phyloP scores from a whole-genome alignment of 1,284 basidiomycete species.

The Leccinum subfulvum region DNA sequence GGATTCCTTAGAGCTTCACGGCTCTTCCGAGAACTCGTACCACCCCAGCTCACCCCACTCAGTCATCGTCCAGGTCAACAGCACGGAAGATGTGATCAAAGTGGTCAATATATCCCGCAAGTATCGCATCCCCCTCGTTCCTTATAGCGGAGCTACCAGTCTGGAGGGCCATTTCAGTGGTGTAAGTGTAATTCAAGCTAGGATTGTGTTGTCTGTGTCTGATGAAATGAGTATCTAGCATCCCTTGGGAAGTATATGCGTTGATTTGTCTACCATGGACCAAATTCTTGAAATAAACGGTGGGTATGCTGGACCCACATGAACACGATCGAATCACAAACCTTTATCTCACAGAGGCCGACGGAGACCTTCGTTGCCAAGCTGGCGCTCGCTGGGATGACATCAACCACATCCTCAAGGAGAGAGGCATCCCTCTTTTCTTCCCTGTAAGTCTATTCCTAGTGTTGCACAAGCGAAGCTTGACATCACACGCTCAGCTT shows the following conservation, averaged over 20 bases:
- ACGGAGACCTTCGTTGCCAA: conserved; percentile 77
- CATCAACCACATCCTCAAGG: conserved; percentile 74
- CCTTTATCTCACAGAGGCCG: conserved; percentile 40
- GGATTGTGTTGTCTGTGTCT: neutral
- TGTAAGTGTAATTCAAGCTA: conserved; percentile 23
- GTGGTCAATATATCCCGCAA: conserved; percentile 58
- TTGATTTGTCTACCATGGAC: conserved; percentile 68
- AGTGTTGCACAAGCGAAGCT: neutral
- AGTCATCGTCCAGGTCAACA: conserved; percentile 51
- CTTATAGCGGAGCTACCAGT: conserved; percentile 62
- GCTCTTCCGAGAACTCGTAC: conserved; percentile 69
- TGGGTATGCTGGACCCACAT: conserved; percentile 15
- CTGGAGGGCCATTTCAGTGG: conserved; percentile 51
- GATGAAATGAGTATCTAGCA: conserved; percentile 27
- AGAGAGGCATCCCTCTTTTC: conserved; percentile 66
- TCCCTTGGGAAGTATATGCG: conserved; percentile 61
- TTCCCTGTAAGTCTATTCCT: conserved; percentile 54
- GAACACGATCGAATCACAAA: neutral
- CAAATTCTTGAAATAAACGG: conserved; percentile 54
- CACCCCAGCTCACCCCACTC: conserved; percentile 64
- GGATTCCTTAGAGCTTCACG: conserved; percentile 50
- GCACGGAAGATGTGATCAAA: conserved; percentile 58
- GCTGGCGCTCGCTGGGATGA: conserved; percentile 88
- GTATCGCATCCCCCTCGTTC: conserved; percentile 52
- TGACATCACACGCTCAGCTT: conserved; percentile 35